These are phyloP conservation scores for Skeletonema grethae DNA, from an alignment of 108 stramenopile genomes.

Conservation along the genomic window DNA sequence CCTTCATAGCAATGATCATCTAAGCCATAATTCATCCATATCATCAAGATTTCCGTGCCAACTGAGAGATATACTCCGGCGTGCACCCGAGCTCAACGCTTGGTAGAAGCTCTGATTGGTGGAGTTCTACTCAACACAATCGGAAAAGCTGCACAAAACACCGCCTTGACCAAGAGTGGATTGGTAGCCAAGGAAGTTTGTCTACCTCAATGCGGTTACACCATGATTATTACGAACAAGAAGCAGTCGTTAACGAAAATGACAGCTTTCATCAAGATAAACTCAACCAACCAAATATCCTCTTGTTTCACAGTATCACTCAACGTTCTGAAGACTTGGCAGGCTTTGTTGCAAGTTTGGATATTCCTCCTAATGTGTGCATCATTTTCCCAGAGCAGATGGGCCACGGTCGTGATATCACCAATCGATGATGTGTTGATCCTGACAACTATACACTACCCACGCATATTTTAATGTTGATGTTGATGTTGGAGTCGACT, in stretches of 20 bases:
- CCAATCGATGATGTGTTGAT: neutral
- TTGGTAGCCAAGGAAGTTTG: slow-evolving; percentile 1
- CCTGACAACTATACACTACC: slow-evolving; percentile 8
- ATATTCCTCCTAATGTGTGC: slow-evolving; percentile 11
- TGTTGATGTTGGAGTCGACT: slow-evolving; percentile 16
- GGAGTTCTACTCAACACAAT: neutral
- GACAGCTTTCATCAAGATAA: neutral
- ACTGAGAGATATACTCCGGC: no score
- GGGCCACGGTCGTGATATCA: slow-evolving; percentile 21
- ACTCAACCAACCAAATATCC: neutral
- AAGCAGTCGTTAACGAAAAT: neutral
- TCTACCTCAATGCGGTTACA: neutral
- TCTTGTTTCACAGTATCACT: neutral
- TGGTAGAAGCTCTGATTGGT: neutral
- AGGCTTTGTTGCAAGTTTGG: slow-evolving; percentile 5
- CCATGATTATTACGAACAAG: slow-evolving; percentile 2
- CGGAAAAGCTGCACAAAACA: neutral
- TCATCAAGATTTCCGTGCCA: no score
- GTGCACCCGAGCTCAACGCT: neutral
- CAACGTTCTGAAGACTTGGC: neutral
- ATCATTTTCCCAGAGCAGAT: slow-evolving; percentile 22
- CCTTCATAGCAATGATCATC: no score
- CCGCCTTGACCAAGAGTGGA: neutral
- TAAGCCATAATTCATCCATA: no score
- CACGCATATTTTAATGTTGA: slow-evolving; percentile 15